Evolutionary conservation across 169 alveolate species (phyloP), one percentile per base, ranked within the genome.

Genomic region (Plasmodium gaboni): DNA sequence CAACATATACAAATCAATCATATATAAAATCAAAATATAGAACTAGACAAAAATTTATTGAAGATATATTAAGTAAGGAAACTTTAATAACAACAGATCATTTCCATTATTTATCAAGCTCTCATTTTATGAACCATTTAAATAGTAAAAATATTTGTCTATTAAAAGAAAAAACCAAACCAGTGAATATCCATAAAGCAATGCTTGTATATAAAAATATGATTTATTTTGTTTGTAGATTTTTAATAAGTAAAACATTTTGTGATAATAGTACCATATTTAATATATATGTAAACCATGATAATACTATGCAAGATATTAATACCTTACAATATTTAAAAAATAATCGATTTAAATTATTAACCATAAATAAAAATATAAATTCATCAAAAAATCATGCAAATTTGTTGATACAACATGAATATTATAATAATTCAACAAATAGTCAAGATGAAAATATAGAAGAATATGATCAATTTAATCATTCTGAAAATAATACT

Each of bases 261-360:
- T 86, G 92, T 38, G 92, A 86, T 42, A 38, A 86, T 15, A 86
- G 92, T 26, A 86, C 92, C 4, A 86, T 86, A 57, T 86, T 86
- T 71, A 86, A 86, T 13, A 53, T 86, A 2, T 86, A 70, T 55
- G n/a, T 60, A 24, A 38, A 26, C 28, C 50, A 51, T 22, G 55
- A 48, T 70, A 80, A 80, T 19, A 53, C 12, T 8, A 22, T 44
- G n/a, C 9, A 80, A 26, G 73, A 68, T 68, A 64, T 22, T 0
- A 44, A 80, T n/a, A 61, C 57, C 46, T n/a, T 55, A 8, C 28
- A 67, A 3, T 46, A 24, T 44, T 70, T 85, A 44, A 64, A 42
- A 71, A 51, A 13, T 24, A 85, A 71, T 38, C 73, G 92, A 2
- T 85, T 85, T 26, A 85, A 85, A 15, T 19, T 60, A 3, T 46